Evolutionary conservation across 345 rosid genomes (phyloP).

Genomic region (Lenwebbia sp.): DNA sequence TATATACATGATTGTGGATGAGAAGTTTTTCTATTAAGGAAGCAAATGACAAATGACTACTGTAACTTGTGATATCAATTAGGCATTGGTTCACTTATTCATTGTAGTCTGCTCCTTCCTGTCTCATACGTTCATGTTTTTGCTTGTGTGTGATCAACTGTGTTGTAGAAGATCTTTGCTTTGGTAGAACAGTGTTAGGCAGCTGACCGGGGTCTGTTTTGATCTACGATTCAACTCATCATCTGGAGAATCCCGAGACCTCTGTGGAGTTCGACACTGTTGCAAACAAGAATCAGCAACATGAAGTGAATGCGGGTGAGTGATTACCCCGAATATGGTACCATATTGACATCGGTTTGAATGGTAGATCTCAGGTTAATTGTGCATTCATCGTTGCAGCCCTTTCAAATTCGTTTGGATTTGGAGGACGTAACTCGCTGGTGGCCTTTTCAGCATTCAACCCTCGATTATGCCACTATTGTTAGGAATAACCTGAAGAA

Average conservation of each 20-base stretch:
- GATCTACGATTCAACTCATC: background rate
- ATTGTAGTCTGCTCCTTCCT: background rate
- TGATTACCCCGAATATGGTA: background rate
- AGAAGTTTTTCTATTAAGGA: background rate
- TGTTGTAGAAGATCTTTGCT: background rate
- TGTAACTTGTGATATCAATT: background rate
- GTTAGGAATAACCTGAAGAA: background rate
- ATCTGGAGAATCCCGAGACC: slow-evolving; percentile 2
- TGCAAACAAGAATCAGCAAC: background rate
- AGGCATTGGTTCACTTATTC: background rate
- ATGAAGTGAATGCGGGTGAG: slow-evolving; percentile 6
- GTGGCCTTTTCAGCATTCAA: slow-evolving; percentile 1
- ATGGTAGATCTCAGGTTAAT: background rate
- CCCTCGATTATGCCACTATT: background rate
- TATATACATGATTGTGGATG: background rate
- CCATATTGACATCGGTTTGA: background rate
- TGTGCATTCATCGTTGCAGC: background rate
- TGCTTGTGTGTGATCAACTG: background rate
- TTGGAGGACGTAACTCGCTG: background rate
- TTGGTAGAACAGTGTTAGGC: background rate
- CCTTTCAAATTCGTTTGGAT: background rate
- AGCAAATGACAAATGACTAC: background rate
- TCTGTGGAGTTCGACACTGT: slow-evolving; percentile 1
- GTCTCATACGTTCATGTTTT: background rate
- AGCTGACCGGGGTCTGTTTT: background rate